These are phyloP conservation scores for Hsuehochloa calcarea DNA, from an alignment of 176 grass and related monocot genomes.

Conservation along the genomic window DNA sequence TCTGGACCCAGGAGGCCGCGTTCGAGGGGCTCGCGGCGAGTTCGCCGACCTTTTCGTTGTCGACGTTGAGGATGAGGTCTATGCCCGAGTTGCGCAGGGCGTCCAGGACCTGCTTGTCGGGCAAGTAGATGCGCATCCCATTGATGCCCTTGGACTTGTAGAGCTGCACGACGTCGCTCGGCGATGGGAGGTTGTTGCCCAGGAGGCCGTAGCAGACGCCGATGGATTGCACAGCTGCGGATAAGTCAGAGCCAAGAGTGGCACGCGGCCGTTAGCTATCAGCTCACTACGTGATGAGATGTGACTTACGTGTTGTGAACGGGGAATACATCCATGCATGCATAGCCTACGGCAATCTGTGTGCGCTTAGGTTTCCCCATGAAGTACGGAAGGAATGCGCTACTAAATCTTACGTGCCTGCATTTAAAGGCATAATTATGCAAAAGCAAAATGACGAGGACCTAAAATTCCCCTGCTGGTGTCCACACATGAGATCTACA, in stretches of 20 bases:
- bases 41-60: neutral
- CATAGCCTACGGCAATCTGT: neutral
- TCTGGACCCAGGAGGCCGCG: conserved; percentile 49
- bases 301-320: neutral
- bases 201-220: conserved; percentile 65
- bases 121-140: conserved; percentile 59
- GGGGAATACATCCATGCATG: too few species aligned
- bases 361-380: neutral
- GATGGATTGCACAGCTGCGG: conserved; percentile 50
- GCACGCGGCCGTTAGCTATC: neutral
- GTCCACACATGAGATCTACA: neutral
- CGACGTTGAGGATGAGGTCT: conserved; percentile 41
- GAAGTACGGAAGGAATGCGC: neutral
- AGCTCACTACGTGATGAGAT: neutral
- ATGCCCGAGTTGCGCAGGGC: conserved; percentile 46
- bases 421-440: neutral
- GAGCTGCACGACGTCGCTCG: conserved; percentile 45
- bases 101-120: conserved; percentile 26
- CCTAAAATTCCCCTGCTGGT: neutral
- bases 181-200: conserved; percentile 56
- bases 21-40: conserved; percentile 20
- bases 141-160: conserved; percentile 59
- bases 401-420: neutral
- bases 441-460: neutral
- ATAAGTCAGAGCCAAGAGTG: neutral